phyloP scores from a whole-genome alignment of 2,329 filamentous ascomycete species.

The Claviceps paspali region DNA sequence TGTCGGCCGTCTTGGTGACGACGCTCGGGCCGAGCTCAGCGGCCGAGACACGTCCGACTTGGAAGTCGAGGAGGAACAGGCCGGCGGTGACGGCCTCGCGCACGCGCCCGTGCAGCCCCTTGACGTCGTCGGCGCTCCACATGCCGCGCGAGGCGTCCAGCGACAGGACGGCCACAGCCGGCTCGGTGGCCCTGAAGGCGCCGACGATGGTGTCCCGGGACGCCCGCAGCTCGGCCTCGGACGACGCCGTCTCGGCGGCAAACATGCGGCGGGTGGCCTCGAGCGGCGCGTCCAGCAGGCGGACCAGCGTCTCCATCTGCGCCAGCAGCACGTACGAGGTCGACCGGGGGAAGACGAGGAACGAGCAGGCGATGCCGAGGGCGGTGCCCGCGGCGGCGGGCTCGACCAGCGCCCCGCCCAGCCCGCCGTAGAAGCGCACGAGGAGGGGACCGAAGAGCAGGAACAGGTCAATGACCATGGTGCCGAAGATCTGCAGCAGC shows the following conservation, averaged over 20 bases:
- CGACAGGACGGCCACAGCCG: constrained; percentile 26
- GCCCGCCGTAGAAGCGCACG: constrained; percentile 22
- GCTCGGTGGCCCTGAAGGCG: constrained; percentile 22
- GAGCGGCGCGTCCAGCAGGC: constrained; percentile 17
- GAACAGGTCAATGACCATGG: constrained; percentile 30
- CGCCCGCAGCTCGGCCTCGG: constrained; percentile 16
- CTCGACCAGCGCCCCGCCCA: constrained; percentile 25
- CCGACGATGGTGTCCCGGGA: constrained; percentile 16
- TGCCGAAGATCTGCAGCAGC: constrained; percentile 29
- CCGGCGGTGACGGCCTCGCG: constrained; percentile 19
- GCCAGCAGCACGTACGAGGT: constrained; percentile 28
- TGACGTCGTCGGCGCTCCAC: constrained; percentile 29
- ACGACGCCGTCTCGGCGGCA: constrained; percentile 7
- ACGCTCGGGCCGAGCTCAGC: constrained; percentile 3
- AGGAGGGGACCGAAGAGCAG: constrained; percentile 27
- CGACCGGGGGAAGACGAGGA: constrained; percentile 34
- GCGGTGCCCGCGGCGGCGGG: constrained; percentile 30
- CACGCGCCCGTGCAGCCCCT: constrained; percentile 19
- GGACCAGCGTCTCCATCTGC: constrained; percentile 16
- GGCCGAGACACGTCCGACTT: constrained; percentile 18
- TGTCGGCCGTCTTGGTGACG: not conserved
- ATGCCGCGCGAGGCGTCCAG: constrained; percentile 29
- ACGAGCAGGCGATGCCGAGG: constrained; percentile 25
- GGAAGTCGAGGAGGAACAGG: constrained; percentile 26
- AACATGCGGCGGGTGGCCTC: constrained; percentile 15